Evolutionary conservation across 352 stramenopile species (phyloP), one percentile per base, ranked within the genome.

Genomic region (Phytopythium ostracodes): DNA sequence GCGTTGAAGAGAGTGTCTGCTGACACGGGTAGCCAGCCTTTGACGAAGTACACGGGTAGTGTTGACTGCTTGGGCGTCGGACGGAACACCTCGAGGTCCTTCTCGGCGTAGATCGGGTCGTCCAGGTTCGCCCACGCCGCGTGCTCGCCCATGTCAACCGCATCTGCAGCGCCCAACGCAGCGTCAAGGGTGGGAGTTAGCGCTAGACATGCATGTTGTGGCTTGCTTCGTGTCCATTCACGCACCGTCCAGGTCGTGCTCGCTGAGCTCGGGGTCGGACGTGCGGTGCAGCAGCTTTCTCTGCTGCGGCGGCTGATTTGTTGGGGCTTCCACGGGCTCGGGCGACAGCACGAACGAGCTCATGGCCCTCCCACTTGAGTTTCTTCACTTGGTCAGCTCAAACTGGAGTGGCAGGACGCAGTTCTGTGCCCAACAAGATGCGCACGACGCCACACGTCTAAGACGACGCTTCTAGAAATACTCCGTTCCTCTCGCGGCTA

Each of bases 31-130:
- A 92, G 70, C 81, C 81, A 88, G 9, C 79, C 81, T 60, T 88
- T 91, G 59, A 78, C 49, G 60, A 81, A 91, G 57, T 92, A 92
- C 22, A 89, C 70, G 0, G 84, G 77, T 2, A 91, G 62, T 33
- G 72, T 82, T 25, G 77, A 89, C 52, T 82, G 64, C 29, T 76
- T 69, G 46, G 72, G 76, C 17, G 66, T 59, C 17, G 76, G 73
- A 2, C 84, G 76, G 59, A 88, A 91, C 64, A 92, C 76, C 60
- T 89, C 79, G 40, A 92, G 76, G 60, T 90, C 76, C 55, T 89
- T 88, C 54, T 89, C 79, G 5, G 70, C 70, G 60, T 92, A 92
- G 56, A 92, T 83, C 3, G 76, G 76, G 14, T 89, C 81, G 20
- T 79, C 76, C 18, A 91, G 65, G 35, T 77, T 77, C 35, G 74